Evolutionary conservation across 31 red algal genomes (phyloP).

Genomic region (Odonthalia washingtoniensis): DNA sequence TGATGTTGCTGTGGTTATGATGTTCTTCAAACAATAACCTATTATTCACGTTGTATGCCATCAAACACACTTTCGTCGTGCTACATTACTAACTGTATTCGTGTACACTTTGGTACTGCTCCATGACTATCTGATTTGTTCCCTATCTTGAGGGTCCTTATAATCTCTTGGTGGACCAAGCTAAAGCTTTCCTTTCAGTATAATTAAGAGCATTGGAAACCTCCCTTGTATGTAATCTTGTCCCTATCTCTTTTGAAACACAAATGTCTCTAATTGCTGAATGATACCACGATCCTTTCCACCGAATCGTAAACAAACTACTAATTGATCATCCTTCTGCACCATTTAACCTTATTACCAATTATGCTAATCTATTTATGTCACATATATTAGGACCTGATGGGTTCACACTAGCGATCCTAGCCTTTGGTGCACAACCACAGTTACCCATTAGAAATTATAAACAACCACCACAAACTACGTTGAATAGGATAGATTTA

Average conservation of each 20-base stretch:
- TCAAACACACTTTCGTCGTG: too few relatives aligned
- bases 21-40: too few relatives aligned
- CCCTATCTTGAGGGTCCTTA: too few relatives aligned
- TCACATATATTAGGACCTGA: conserved; percentile 23
- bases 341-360: not conserved
- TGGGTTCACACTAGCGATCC: conserved; percentile 3
- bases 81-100: too few relatives aligned
- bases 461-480: not conserved
- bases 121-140: too few relatives aligned
- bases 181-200: too few relatives aligned
- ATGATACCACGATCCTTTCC: conserved; percentile 39
- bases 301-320: not conserved
- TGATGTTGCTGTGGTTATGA: too few relatives aligned
- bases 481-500: conserved; percentile 1
- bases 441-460: conserved; percentile 1
- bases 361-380: conserved; percentile 34
- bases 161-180: too few relatives aligned
- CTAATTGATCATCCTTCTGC: too few relatives aligned
- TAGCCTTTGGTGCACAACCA: conserved; percentile 11
- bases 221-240: not conserved
- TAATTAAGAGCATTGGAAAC: too few relatives aligned
- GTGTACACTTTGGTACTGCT: too few relatives aligned
- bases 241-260: conserved; percentile 26
- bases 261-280: conserved; percentile 37
- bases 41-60: too few relatives aligned